Evolutionary conservation across 2,329 filamentous ascomycete genomes (phyloP), one percentile per base, ranked within the genome.

Genomic region (Coniochaeta pulveracea): DNA sequence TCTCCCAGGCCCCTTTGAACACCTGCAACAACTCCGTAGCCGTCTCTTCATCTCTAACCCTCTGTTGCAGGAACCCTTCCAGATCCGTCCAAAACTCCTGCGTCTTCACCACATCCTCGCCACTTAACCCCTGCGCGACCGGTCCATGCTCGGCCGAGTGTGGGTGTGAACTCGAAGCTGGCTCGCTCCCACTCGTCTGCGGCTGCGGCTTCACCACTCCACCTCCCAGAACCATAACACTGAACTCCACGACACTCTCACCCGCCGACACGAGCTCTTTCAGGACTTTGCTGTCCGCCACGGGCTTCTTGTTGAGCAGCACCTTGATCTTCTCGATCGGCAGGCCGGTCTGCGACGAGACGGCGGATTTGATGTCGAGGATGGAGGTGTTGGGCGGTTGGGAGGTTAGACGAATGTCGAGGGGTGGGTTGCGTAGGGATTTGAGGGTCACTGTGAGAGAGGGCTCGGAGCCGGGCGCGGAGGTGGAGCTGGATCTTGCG

Each of bases 51-150:
- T 93, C 81, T 56, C 80, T 76, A 46, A 94, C 58, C 52, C 85
- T 72, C 61, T 88, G 82, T 49, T 76, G 60, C 53, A 98, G 52
- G 56, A 89, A 96, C 0, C 72, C 81, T 50, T 76, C 76, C 41
- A 98, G 56, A 60, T 96, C 91, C 7, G 59, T 60, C 91, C 91
- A 98, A 51, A 98, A 98, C 35, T 70, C 76, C 6, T 80, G 72
- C 10, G 74, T 80, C 48, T 72, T 61, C 42, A 93, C 51, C 14
- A 80, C 68, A 18, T 72, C 70, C 34, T 58, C 58, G 21, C 70
- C 71, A 43, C 69, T 75, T n/a, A 64, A 55, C 3, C 61, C 65
- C 42, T 69, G 64, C 34, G 68, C 68, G 26, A 60, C 63, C 28
- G 57, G 57, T 7, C 52, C 44, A 21, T 52, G 61, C 31, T 58